Conservation (phyloP, 495 filamentous ascomycete species). For the Margaritispora aquatica region DNA sequence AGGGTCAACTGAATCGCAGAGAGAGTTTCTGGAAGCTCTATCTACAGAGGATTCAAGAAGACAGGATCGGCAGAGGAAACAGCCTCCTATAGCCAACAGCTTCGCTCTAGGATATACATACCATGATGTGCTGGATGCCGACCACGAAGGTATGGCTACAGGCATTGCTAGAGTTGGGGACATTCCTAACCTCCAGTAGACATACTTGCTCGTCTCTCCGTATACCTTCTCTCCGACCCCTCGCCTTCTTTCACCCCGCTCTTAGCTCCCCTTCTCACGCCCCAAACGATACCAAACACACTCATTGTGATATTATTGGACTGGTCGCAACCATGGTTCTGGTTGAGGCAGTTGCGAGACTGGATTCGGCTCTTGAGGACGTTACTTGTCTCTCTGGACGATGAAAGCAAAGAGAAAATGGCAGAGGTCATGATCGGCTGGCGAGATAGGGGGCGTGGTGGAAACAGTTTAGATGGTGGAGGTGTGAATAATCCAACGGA, state of each 20-base stretch:
- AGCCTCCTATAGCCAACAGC: constrained; percentile 81
- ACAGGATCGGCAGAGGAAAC: constrained; percentile 52
- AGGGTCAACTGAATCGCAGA: constrained; percentile 81
- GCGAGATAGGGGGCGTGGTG: constrained; percentile 51
- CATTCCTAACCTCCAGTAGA: constrained; percentile 42
- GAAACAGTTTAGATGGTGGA: constrained; percentile 40
- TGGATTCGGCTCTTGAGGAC: constrained; percentile 80
- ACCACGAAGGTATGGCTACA: constrained; percentile 69
- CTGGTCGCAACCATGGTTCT: constrained; percentile 90
- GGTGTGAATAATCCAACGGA: constrained; percentile 35
- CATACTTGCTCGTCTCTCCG: constrained; percentile 82
- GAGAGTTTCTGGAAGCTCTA: constrained; percentile 81
- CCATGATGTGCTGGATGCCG: constrained; percentile 88
- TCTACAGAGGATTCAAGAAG: constrained; percentile 55
- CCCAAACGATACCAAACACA: constrained; percentile 79
- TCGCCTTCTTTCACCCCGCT: constrained; percentile 78
- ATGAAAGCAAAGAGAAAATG: constrained; percentile 71
- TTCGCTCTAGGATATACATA: constrained; percentile 95
- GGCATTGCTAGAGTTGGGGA: not conserved
- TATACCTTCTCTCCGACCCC: constrained; percentile 81
- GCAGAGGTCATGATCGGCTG: constrained; percentile 71
- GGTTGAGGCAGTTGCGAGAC: constrained; percentile 79
- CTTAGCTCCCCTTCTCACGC: constrained; percentile 77
- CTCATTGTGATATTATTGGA: constrained; percentile 84
- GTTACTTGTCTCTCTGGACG: constrained; percentile 66